Evolutionary conservation across 2,329 filamentous ascomycete genomes (phyloP).

Genomic region (Lachnellula hyalina): DNA sequence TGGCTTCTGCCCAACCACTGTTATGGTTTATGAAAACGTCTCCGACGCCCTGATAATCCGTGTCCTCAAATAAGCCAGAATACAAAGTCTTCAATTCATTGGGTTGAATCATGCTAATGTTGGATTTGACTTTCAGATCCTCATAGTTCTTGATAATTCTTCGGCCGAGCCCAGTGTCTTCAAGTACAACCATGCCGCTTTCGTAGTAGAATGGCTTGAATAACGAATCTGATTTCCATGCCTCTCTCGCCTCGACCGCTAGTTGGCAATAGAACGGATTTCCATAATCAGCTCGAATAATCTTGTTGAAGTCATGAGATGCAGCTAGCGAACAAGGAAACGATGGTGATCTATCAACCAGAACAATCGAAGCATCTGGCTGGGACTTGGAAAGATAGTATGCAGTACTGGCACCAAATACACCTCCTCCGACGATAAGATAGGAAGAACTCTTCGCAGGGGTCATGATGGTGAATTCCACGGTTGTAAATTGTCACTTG

Average conservation of each 20-base stretch:
- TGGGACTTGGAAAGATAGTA: slow-evolving; percentile 41
- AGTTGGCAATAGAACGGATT: slow-evolving; percentile 48
- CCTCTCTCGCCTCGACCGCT: slow-evolving; percentile 42
- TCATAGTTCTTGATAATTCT: slow-evolving; percentile 42
- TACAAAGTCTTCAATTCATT: slow-evolving; percentile 36
- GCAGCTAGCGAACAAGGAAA: slow-evolving; percentile 40
- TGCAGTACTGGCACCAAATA: slow-evolving; percentile 47
- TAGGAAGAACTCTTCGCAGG: slow-evolving; percentile 10
- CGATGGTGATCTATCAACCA: slow-evolving; percentile 38
- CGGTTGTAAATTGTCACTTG: not conserved
- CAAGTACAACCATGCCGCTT: slow-evolving; percentile 44
- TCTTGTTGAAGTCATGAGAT: slow-evolving; percentile 56
- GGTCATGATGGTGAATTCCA: not conserved
- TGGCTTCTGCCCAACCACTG: slow-evolving; percentile 50
- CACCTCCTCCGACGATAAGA: slow-evolving; percentile 47
- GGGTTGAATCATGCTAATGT: slow-evolving; percentile 39
- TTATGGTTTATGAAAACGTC: slow-evolving; percentile 44
- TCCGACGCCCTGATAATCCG: slow-evolving; percentile 34
- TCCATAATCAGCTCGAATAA: slow-evolving; percentile 53
- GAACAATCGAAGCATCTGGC: slow-evolving; percentile 35
- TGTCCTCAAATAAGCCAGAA: slow-evolving; percentile 35
- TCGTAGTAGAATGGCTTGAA: slow-evolving; percentile 44
- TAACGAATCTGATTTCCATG: slow-evolving; percentile 44
- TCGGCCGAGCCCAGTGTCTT: slow-evolving; percentile 40
- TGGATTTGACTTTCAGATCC: slow-evolving; percentile 31